Evolutionary conservation across 2,329 filamentous ascomycete genomes (phyloP), one percentile per base, ranked within the genome.

Genomic region (Cladosporium austrohemisphaericum): DNA sequence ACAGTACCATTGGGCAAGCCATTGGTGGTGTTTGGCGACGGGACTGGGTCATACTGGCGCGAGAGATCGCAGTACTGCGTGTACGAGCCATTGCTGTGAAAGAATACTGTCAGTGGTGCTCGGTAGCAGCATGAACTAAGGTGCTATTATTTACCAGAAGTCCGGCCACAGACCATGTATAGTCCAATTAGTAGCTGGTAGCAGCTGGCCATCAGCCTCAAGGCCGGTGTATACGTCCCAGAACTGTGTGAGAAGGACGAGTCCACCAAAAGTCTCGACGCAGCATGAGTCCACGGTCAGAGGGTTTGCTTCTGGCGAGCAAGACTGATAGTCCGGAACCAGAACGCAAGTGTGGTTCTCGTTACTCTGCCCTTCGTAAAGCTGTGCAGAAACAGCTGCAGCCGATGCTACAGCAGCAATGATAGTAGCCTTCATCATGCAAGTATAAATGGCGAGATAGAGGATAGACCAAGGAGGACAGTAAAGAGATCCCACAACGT

Each of bases 61-160:
- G 63, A 75, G 41, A 83, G 62, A 59, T 86, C 83, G 66, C 83
- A 86, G 65, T 84, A 86, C 54, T 85, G 81, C 0, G 80, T 84
- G 61, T 80, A 85, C 1, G 73, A 76, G 38, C 80, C 78, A 67
- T 74, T 69, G 55, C 57, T 58, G 20, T n/a, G 4, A 19, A 1
- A 1, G 19, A 16, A 14, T n/a, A n/a, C n/a, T n/a, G n/a, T n/a
- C n/a, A n/a, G n/a, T n/a, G n/a, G n/a, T n/a, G n/a, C n/a, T n/a
- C n/a, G n/a, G n/a, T n/a, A n/a, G n/a, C n/a, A n/a, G n/a, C n/a
- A n/a, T n/a, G n/a, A n/a, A n/a, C 13, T 14, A 16, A 6, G 10
- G 6, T 5, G 2, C 13, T 11, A 26, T 11, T 9, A 20, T 41
- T 38, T 48, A 55, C 55, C 72, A 76, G 52, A 72, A 76, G 55